These are phyloP conservation scores for Zymoseptoria brevis DNA, from an alignment of 2,329 filamentous ascomycete genomes.

Conservation along the genomic window DNA sequence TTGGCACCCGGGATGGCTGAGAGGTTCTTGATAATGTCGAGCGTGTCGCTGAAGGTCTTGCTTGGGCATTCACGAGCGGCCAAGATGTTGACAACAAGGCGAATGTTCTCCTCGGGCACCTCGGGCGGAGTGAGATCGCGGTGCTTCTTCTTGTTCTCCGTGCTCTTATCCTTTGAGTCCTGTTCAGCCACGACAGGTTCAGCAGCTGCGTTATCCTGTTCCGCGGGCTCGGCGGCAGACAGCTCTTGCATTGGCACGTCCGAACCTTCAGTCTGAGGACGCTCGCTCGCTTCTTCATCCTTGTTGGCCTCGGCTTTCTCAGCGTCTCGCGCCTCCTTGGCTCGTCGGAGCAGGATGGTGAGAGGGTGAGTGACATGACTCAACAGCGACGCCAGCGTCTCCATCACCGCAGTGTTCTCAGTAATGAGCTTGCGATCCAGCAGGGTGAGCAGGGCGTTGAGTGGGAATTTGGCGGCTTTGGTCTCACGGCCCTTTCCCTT, in stretches of 20 bases:
- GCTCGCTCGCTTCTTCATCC: slow-evolving; percentile 20
- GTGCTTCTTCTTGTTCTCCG: slow-evolving; percentile 49
- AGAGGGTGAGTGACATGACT: slow-evolving; percentile 84
- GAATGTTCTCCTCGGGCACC: slow-evolving; percentile 81
- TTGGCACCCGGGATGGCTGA: slow-evolving; percentile 88
- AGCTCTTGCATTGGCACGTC: slow-evolving; percentile 24
- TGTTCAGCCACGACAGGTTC: slow-evolving; percentile 3
- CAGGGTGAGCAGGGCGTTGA: slow-evolving; percentile 82
- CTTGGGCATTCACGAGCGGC: slow-evolving; percentile 93
- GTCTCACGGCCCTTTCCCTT: slow-evolving; percentile 85
- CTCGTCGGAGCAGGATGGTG: slow-evolving; percentile 70
- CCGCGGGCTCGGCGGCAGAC: slow-evolving; percentile 1
- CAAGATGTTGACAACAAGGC: slow-evolving; percentile 91
- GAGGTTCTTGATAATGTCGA: slow-evolving; percentile 97
- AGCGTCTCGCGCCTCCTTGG: slow-evolving; percentile 56
- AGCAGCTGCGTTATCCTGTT: neutral
- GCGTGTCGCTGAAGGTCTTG: slow-evolving; percentile 95
- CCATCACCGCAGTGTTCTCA: slow-evolving; percentile 96
- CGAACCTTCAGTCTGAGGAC: slow-evolving; percentile 15
- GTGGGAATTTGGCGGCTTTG: slow-evolving; percentile 76
- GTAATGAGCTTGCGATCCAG: slow-evolving; percentile 92
- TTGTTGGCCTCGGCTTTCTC: slow-evolving; percentile 39
- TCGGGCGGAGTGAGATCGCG: slow-evolving; percentile 67
- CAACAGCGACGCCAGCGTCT: slow-evolving; percentile 76
- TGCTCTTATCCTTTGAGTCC: slow-evolving; percentile 2